Base-by-base conservation (phyloP, 305 asterid species). In the Rubia peregrina region DNA sequence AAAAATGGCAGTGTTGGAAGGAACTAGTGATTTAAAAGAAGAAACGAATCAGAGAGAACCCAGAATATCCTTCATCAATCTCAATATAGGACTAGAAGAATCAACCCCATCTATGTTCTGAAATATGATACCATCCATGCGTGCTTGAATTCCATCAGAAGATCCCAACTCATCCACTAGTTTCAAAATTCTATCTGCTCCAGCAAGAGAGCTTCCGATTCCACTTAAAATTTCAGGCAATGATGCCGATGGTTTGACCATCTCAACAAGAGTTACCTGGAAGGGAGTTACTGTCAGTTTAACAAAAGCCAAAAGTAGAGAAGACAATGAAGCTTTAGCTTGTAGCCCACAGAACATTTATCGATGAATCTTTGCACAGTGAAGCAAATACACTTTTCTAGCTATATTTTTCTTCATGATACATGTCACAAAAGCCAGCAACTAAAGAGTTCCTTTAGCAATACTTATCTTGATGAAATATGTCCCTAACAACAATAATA, bases 61-160 rank as follows among this genome's bases (percentile, higher is more conserved):
- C 65, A 92, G 77, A 78, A 64, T 85, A 74, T 83, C 88, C 77
- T 75, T 88, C 64, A 93, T 71, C 75, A 85, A 55, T 70, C 77
- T 76, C 51, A 91, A 66, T 64, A 88, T 71, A 53, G 81, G 75
- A 64, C 73, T 80, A 75, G 83, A 81, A 62, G 73, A 75, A 55
- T 93, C 80, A 40, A 80, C 78, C 81, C 92, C 90, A 46, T 83
- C 90, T 33, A 84, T 79, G 72, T 80, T 85, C 79, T 91, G 87
- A 79, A 89, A 78, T 84, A 89, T 79, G 73, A 85, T 85, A 5
- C 96, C 90, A 10, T 93, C 97, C 95, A 93, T 83, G 51, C 96
- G 97, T 41, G 97, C 96, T 80, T 91, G 96, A 81, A 91, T 72
- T 72, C 95, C 94, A 56, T 80, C 82, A 9, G 84, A 79, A 41